Conservation (phyloP, 192 early-diverging fungal species). For the Bifiguratus adelaidae region DNA sequence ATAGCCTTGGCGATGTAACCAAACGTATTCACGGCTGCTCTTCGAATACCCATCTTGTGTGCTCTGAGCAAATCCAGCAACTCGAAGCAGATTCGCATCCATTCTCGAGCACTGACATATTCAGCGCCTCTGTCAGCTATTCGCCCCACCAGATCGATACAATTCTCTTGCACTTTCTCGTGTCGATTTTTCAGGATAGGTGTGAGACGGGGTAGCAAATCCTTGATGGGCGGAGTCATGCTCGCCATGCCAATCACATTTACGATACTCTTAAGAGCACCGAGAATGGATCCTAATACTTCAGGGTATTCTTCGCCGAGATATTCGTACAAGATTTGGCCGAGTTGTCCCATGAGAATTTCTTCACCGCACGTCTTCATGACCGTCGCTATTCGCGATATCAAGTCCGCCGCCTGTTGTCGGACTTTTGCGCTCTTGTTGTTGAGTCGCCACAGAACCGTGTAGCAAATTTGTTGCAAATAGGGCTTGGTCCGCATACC, state of each 20-base stretch:
- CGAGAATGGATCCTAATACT: constrained; percentile 90
- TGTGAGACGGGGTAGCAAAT: constrained; percentile 90
- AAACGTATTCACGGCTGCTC: constrained; percentile 97
- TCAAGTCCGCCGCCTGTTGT: constrained; percentile 95
- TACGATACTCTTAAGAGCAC: constrained; percentile 88
- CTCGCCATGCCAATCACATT: constrained; percentile 96
- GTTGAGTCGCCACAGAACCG: constrained; percentile 94
- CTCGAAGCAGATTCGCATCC: constrained; percentile 99
- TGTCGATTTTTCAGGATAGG: constrained; percentile 97
- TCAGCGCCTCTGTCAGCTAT: constrained; percentile 98
- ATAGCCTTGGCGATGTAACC: constrained; percentile 99
- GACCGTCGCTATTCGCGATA: constrained; percentile 87
- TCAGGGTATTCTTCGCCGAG: constrained; percentile 99
- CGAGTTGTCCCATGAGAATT: constrained; percentile 86
- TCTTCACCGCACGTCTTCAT: constrained; percentile 94
- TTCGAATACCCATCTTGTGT: constrained; percentile 88
- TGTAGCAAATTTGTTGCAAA: constrained; percentile 86
- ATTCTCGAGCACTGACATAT: constrained; percentile 91
- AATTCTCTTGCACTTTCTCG: constrained; percentile 89
- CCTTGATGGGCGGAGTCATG: constrained; percentile 98
- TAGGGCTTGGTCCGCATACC: constrained; percentile 87
- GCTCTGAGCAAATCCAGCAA: constrained; percentile 95
- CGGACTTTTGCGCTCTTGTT: constrained; percentile 93
- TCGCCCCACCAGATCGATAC: constrained; percentile 92
- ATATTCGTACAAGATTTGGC: constrained; percentile 94